These are phyloP conservation scores for Chalaropsis ovoidea DNA, from an alignment of 2,329 filamentous ascomycete species.

Conservation along the genomic window DNA sequence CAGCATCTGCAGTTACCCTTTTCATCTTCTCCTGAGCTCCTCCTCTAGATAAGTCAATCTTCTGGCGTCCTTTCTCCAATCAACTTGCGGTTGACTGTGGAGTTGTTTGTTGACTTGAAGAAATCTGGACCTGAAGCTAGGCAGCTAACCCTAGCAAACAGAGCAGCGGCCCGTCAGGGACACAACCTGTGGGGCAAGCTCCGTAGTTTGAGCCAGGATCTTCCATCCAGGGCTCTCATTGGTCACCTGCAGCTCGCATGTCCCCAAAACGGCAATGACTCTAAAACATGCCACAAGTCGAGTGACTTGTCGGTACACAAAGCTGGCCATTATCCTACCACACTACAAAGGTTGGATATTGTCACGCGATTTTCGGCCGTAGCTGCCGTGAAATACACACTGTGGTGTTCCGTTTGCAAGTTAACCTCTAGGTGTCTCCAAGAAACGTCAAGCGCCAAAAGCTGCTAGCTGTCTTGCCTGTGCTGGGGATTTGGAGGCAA, in stretches of 20 bases:
- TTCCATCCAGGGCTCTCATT: background rate
- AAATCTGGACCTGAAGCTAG: background rate
- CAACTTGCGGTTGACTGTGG: constrained; percentile 7
- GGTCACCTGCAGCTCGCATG: background rate
- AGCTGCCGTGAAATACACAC: background rate
- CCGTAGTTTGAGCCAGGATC: background rate
- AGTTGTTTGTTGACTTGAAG: background rate
- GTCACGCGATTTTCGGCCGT: constrained; percentile 10
- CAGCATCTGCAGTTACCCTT: background rate
- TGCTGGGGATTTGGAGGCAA: background rate
- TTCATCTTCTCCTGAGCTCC: background rate
- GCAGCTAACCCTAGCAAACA: background rate
- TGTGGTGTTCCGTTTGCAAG: constrained; percentile 5
- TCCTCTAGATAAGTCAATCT: no score
- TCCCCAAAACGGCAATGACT: background rate
- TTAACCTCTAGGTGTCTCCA: background rate
- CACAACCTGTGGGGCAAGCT: constrained; percentile 5
- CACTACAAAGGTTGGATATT: background rate
- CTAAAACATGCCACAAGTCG: constrained; percentile 10
- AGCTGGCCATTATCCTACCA: constrained; percentile 6
- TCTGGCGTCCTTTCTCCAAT: background rate
- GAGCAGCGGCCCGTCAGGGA: constrained; percentile 6
- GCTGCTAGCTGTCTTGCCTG: background rate
- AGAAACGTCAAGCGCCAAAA: background rate
- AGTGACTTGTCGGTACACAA: constrained; percentile 11